Conservation (phyloP, 192 early-diverging fungal species). For the Powellomyces hirtus region DNA sequence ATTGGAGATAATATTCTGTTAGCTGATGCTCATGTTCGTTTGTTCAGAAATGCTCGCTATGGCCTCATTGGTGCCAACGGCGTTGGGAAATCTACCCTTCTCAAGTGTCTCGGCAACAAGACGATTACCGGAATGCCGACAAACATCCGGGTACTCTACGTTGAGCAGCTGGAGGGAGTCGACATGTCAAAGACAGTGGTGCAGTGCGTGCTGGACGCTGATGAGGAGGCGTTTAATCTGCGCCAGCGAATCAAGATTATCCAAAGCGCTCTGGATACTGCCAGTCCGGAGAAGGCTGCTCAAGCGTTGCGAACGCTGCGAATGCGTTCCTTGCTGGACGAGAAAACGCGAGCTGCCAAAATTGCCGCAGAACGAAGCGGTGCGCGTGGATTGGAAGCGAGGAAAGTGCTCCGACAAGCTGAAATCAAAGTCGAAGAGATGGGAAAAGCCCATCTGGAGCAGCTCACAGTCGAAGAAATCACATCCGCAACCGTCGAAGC, state of each 20-base stretch:
- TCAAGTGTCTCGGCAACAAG: slow-evolving; percentile 61
- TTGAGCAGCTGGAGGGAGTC: slow-evolving; percentile 44
- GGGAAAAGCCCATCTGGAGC: slow-evolving; percentile 62
- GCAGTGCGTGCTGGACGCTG: slow-evolving; percentile 38
- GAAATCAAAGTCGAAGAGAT: slow-evolving; percentile 31
- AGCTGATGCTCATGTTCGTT: slow-evolving; percentile 69
- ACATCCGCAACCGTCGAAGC: neutral
- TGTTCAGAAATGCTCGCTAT: slow-evolving; percentile 76
- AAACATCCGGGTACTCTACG: slow-evolving; percentile 76
- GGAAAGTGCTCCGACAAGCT: slow-evolving; percentile 2
- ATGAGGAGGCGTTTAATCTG: slow-evolving; percentile 14
- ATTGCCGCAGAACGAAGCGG: slow-evolving; percentile 31
- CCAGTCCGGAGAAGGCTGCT: slow-evolving; percentile 5
- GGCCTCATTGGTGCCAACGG: slow-evolving; percentile 77
- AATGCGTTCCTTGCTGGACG: slow-evolving; percentile 10
- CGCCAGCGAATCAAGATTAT: slow-evolving; percentile 1
- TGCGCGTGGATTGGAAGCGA: slow-evolving; percentile 50
- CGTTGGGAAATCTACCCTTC: slow-evolving; percentile 68
- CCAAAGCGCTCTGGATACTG: slow-evolving; percentile 30
- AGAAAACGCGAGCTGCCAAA: slow-evolving; percentile 9
- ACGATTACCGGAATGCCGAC: slow-evolving; percentile 76
- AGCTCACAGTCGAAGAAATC: slow-evolving; percentile 10
- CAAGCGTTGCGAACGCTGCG: slow-evolving; percentile 17
- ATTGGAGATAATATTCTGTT: slow-evolving; percentile 67
- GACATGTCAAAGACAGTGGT: slow-evolving; percentile 31